Conservation (phyloP, 2,329 filamentous ascomycete genomes). For the Chalaropsis ovoidea region DNA sequence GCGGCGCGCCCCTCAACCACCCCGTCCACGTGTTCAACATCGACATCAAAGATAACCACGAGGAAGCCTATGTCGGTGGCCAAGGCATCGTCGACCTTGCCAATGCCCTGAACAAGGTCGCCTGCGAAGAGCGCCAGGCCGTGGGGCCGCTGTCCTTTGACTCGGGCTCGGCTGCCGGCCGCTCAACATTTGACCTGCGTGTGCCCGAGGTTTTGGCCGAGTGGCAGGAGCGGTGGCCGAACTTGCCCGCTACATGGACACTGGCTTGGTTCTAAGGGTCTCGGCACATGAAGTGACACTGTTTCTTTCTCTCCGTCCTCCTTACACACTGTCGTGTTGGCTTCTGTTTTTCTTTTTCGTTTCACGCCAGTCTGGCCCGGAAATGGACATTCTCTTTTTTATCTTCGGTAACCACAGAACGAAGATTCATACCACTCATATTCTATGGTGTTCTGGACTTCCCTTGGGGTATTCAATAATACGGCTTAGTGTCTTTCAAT, state of each 20-base stretch:
- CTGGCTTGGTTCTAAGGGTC: slow-evolving; percentile 73
- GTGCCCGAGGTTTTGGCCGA: slow-evolving; percentile 84
- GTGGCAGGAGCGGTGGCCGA: slow-evolving; percentile 94
- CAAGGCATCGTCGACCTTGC: slow-evolving; percentile 87
- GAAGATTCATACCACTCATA: neutral
- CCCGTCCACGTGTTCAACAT: slow-evolving; percentile 98
- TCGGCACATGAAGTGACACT: neutral
- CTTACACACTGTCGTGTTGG: neutral
- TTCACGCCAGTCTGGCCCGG: neutral
- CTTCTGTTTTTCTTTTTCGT: slow-evolving; percentile 9
- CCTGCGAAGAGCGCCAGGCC: slow-evolving; percentile 61
- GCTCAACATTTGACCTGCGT: slow-evolving; percentile 77
- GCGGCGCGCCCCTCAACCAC: slow-evolving; percentile 76
- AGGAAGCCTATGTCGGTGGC: slow-evolving; percentile 85
- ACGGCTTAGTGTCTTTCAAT: neutral
- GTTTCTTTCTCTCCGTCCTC: neutral
- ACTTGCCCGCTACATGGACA: slow-evolving; percentile 85
- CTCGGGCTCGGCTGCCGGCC: slow-evolving; percentile 53
- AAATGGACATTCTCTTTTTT: neutral
- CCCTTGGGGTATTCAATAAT: too few species aligned
- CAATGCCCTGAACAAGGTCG: slow-evolving; percentile 69
- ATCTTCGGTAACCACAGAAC: slow-evolving; percentile 21
- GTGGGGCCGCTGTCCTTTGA: slow-evolving; percentile 59
- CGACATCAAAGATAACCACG: slow-evolving; percentile 96
- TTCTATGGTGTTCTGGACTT: neutral